Conservation (phyloP, 228 moss, liverwort and hornwort genomes). For the Sphagnum magellanicum region DNA sequence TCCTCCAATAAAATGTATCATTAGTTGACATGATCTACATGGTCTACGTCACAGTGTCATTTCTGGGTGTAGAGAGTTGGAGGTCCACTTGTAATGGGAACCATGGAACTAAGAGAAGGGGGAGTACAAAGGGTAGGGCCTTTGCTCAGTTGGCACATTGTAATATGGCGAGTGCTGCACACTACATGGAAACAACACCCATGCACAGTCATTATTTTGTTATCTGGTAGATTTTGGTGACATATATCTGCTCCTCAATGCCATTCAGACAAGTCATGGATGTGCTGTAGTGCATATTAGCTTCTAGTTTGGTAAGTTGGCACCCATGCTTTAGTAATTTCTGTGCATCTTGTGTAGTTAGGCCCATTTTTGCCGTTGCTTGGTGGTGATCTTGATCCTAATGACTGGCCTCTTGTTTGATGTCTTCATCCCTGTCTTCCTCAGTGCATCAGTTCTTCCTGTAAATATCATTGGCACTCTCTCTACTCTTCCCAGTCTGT, state of each 20-base stretch:
- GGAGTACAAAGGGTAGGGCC: conserved; percentile 62
- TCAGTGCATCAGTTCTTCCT: conserved; percentile 82
- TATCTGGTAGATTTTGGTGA: conserved; percentile 87
- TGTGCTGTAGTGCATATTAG: conserved; percentile 96
- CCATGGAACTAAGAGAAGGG: conserved; percentile 4
- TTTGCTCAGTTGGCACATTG: conserved; percentile 24
- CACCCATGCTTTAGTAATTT: conserved; percentile 20
- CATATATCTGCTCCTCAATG: conserved; percentile 84
- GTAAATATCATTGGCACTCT: conserved; percentile 87
- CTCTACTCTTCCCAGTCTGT: conserved; percentile 42
- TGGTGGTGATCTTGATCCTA: conserved; percentile 88
- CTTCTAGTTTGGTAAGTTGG: conserved; percentile 85
- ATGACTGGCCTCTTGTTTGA: conserved; percentile 81
- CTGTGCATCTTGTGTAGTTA: conserved; percentile 51
- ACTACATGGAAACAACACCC: conserved; percentile 69
- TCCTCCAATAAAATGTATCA: neutral
- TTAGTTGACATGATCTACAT: neutral
- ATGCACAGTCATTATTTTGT: conserved; percentile 80
- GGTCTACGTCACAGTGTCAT: conserved; percentile 47
- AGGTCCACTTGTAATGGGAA: conserved; percentile 23
- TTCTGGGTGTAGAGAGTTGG: conserved; percentile 97
- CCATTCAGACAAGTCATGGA: conserved; percentile 80
- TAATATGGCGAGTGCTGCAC: conserved; percentile 75
- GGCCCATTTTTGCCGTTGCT: conserved; percentile 80
- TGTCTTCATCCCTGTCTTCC: conserved; percentile 89